A percentile compares a stretch with the other conserved stretches of the same genome.
phyloP scores from a whole-genome alignment of 2,329 filamentous ascomycete genomes.

The Aspergillus sojae region DNA sequence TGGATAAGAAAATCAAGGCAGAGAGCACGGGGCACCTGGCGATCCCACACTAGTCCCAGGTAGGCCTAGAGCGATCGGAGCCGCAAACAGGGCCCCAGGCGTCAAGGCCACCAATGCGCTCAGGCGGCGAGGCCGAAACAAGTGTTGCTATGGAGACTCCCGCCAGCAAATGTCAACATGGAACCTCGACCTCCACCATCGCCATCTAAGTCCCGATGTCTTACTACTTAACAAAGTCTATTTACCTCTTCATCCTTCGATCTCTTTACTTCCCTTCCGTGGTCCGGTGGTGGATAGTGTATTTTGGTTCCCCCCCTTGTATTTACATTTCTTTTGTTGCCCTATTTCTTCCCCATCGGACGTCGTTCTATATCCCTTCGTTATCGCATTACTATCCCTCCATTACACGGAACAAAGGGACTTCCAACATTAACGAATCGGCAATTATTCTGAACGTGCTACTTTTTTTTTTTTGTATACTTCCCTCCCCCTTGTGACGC shows the following conservation, averaged over 20 bases:
- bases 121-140: constrained; percentile 13
- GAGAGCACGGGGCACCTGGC: constrained; percentile 15
- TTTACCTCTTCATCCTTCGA: constrained; percentile 14
- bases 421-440: constrained; percentile 19
- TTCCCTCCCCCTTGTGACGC: constrained; percentile 15
- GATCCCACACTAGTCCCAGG: constrained; percentile 15
- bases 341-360: background rate
- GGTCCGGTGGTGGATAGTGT: constrained; percentile 15
- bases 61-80: constrained; percentile 20
- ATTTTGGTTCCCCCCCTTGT: constrained; percentile 15
- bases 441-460: constrained; percentile 19
- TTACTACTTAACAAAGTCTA: constrained; percentile 7
- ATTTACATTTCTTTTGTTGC: constrained; percentile 17
- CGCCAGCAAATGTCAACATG: constrained; percentile 34
- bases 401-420: constrained; percentile 11
- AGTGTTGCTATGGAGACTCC: constrained; percentile 39
- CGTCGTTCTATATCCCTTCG: constrained; percentile 21
- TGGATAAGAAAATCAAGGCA: constrained; percentile 10
- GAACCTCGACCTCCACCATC: background rate
- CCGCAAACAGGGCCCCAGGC: constrained; percentile 11
- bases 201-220: constrained; percentile 22
- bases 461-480: background rate
- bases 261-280: constrained; percentile 18
- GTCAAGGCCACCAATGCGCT: constrained; percentile 12
- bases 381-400: constrained; percentile 24